Evolutionary conservation across 2,329 filamentous ascomycete species (phyloP), one percentile per base, ranked within the genome.

Genomic region (Metarhizium rileyi): DNA sequence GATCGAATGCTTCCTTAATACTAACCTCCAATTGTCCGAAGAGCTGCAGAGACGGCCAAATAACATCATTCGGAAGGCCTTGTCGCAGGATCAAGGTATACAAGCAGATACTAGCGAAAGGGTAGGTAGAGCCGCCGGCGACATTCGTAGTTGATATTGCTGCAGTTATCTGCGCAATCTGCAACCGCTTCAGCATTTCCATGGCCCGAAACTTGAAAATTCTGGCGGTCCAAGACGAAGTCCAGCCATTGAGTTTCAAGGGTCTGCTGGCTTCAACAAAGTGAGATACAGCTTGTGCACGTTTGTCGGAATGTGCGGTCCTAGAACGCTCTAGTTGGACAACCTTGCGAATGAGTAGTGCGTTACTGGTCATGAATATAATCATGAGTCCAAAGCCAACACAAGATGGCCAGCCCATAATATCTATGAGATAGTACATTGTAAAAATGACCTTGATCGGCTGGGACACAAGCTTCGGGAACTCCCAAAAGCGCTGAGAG

Each of bases 231-330:
- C 67, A 70, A 0, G 64, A 64, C 1, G 56, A 58, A 1, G 67
- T 70, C 67, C 67, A 70, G 5, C 66, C 67, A 33, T 70, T 70
- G 27, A 70, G 61, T 54, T 70, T 70, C 6, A 70, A 63, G 0
- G 91, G 87, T 3, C 89, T 80, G 49, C 93, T 88, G 0, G 87
- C 83, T 64, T 94, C 89, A 47, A 95, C 86, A 52, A 94, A 93
- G 60, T 95, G 88, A 2, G 85, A 84, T 1, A 88, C 87, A 5
- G 86, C 80, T 59, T 95, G 86, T 0, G 94, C 75, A 56, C 90
- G 86, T 23, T 75, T 70, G 61, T 95, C 90, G 0, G 88, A 90
- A 2, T 86, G 83, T 0, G 73, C 70, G 43, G 90, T 78, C n/a
- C 88, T 80, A 23, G 77, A 73, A 50, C 78, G 77, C 62, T 95